Base-by-base conservation (phyloP, 2,329 filamentous ascomycete genomes). In the Cyanodermella asteris region DNA sequence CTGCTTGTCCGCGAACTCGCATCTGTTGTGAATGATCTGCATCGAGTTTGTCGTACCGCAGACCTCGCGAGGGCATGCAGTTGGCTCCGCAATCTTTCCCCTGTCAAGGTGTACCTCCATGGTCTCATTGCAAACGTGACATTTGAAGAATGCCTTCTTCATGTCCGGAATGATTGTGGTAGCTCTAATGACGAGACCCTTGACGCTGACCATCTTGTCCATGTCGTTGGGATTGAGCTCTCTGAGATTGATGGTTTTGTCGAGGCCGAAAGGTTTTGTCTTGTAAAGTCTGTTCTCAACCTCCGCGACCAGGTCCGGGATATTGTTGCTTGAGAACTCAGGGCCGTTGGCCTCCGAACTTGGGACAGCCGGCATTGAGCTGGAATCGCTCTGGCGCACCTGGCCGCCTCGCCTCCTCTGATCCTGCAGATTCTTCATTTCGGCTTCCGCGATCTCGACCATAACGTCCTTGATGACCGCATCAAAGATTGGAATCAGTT, bases 131-230 rank as follows among this genome's bases (percentile, higher is more conserved):
- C 87, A 97, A 14, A 84, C 68, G 30, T 80, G 77, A 53, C 87
- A 97, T 34, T 78, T 75, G 65, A 97, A 97, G 53, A 91, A 93
- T 1, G 87, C 87, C 57, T 30, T 78, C 52, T 90, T 93, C 90
- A 97, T 97, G 40, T 97, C 87, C 1, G 87, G 87, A 35, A 97
- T 94, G 35, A 97, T 77, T 1, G 87, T 81, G 0, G 87, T 94
- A 3, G 87, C 76, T 33, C 87, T 72, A 41, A 97, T 97, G 31
- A 97, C 87, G 10, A 97, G 61, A 22, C 87, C 87, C 51, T 94
- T 97, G 50, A 97, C 72, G 36, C 73, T 78, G 36, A 97, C 73
- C 35, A 97, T 64, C 43, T 90, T 90, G 50, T 97, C 90, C 66
- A 94, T 91, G 42, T 94, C 73, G 28, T 75, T 75, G 4, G 87